Conservation (phyloP, 2,329 filamentous ascomycete genomes). For the Cercospora janseana region DNA sequence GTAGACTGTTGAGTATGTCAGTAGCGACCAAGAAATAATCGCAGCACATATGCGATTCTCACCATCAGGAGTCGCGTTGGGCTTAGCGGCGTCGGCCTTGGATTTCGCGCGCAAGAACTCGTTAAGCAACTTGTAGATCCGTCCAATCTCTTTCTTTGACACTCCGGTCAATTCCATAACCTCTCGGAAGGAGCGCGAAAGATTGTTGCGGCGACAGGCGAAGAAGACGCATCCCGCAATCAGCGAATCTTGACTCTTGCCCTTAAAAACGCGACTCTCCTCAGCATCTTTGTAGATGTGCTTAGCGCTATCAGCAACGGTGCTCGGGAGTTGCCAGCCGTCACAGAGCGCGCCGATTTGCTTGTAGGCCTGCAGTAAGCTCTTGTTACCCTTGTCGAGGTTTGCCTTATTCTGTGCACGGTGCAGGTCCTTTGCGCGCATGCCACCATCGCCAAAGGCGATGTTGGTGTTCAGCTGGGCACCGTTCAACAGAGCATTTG, state of each 20-base stretch:
- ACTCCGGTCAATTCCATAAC: constrained; percentile 92
- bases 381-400: constrained; percentile 79
- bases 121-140: constrained; percentile 91
- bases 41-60: constrained; percentile 36
- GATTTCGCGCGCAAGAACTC: constrained; percentile 77
- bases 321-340: constrained; percentile 73
- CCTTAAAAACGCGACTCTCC: constrained; percentile 90
- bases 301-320: constrained; percentile 85
- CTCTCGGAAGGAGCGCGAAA: constrained; percentile 88
- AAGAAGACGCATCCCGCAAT: constrained; percentile 98
- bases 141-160: constrained; percentile 93
- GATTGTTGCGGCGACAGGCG: constrained; percentile 83
- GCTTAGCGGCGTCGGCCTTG: constrained; percentile 23
- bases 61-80: constrained; percentile 45
- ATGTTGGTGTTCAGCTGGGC: constrained; percentile 87
- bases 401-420: constrained; percentile 79
- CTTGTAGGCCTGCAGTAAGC: constrained; percentile 76
- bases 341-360: constrained; percentile 88
- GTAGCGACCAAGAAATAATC: not conserved
- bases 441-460: constrained; percentile 73
- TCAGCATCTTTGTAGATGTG: constrained; percentile 93
- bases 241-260: constrained; percentile 89
- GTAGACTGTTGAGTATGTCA: constrained; percentile 23
- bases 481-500: constrained; percentile 85
- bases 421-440: constrained; percentile 70